Base-by-base conservation (phyloP, 257 asterid species). In the Perilla frutescens region DNA sequence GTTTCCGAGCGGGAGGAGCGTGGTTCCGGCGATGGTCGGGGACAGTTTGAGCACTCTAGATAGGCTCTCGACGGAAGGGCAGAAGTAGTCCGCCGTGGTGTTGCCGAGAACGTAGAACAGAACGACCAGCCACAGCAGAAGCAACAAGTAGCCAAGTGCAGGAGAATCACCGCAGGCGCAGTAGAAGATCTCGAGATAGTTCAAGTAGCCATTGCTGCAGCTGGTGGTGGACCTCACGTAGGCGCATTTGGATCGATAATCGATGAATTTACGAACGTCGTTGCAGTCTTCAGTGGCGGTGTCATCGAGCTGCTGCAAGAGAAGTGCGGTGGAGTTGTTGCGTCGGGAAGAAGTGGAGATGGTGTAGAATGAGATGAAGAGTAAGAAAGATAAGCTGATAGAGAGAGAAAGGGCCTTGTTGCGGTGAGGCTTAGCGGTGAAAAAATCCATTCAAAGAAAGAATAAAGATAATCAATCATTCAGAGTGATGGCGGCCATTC, bases 1-100 rank as follows among this genome's bases (percentile, higher is more conserved):
- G 70, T 92, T 92, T 0, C 97, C 97, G 3, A 91, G 81, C 11
- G 97, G 96, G 66, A 90, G 96, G 55, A 90, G 89, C 36, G 97
- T 91, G 34, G 96, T 84, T 6, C 97, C 96, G 43, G 96, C 93
- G 36, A 91, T 83, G 1, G 93, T 84, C 14, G 96, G 97, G 0
- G 97, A 87, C 2, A 90, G 86, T 37, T 81, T 85, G 48, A 91
- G 71, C n/a, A 80, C 84, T 5, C 60, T 26, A 0, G 93, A 85
- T 2, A 91, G 74, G 51, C 82, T 54, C 54, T 85, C 93, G 0
- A 88, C 93, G 4, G 91, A 88, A 12, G 93, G 90, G 78, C 89
- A 75, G 70, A 91, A 91, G 73, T 91, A 91, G 15, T 88, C 91
- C 0, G 96, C 79, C 1, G 96, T 82, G 1, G 97, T 91, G 76